Conservation (phyloP, 371 early-diverging fungal genomes). For the Apophysomyces trapeziformis region DNA sequence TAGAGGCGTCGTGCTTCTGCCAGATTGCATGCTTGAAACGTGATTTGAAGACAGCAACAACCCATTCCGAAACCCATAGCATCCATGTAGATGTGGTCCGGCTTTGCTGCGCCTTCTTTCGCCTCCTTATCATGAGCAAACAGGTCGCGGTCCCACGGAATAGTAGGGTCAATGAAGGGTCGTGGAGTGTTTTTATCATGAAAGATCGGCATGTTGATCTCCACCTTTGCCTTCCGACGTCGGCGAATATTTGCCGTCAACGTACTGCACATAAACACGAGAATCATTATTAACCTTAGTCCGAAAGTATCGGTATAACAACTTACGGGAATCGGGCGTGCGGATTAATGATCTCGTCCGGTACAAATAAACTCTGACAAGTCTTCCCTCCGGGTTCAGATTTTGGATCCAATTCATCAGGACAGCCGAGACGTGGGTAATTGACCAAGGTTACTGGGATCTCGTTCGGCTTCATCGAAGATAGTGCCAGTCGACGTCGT, state of each 20-base stretch:
- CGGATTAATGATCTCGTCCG: constrained; percentile 93
- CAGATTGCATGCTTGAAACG: constrained; percentile 97
- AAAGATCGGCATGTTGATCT: constrained; percentile 87
- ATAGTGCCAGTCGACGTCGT: constrained; percentile 74
- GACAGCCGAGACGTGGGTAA: constrained; percentile 90
- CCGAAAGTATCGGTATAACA: no score
- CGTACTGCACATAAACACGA: constrained; percentile 58
- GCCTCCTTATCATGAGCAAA: constrained; percentile 71
- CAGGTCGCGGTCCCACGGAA: constrained; percentile 65
- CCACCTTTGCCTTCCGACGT: constrained; percentile 92
- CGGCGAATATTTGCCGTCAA: constrained; percentile 93
- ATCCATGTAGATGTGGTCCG: constrained; percentile 98
- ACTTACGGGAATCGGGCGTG: constrained; percentile 94
- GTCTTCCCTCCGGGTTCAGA: constrained; percentile 71
- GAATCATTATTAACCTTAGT: neutral
- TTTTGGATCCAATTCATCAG: constrained; percentile 74
- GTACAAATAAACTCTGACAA: constrained; percentile 87
- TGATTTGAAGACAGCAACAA: constrained; percentile 98
- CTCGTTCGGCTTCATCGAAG: constrained; percentile 74
- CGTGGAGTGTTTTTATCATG: constrained; percentile 84
- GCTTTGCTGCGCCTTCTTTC: constrained; percentile 75
- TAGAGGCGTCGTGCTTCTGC: constrained; percentile 94
- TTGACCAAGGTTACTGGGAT: constrained; percentile 81
- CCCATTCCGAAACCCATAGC: constrained; percentile 99
- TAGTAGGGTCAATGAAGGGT: constrained; percentile 90